Conservation (phyloP, 192 early-diverging fungal species). For the Coemansia biformis region DNA sequence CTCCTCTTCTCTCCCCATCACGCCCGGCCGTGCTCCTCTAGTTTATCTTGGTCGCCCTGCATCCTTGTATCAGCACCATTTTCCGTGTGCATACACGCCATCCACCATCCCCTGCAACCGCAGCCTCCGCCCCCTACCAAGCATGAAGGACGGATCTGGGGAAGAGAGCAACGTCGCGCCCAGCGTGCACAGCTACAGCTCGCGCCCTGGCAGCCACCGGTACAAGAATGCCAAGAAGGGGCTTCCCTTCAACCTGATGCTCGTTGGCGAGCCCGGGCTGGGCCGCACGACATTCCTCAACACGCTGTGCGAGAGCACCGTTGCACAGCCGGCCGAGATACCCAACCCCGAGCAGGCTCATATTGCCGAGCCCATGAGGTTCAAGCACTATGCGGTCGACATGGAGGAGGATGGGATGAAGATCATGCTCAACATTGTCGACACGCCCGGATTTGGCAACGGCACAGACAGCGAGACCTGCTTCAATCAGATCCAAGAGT, state of each 20-base stretch:
- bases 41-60: too few relatives aligned
- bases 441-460: constrained; percentile 98
- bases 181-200: constrained; percentile 48
- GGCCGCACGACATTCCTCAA: constrained; percentile 99
- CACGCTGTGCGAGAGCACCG: constrained; percentile 84
- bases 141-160: constrained; percentile 40
- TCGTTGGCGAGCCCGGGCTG: constrained; percentile 87
- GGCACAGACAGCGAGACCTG: constrained; percentile 91
- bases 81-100: too few relatives aligned
- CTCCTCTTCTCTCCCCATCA: too few relatives aligned
- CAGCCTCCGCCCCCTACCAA: too few relatives aligned
- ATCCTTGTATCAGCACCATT: too few relatives aligned
- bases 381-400: constrained; percentile 86
- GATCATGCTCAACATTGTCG: constrained; percentile 93
- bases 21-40: too few relatives aligned
- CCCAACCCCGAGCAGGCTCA: constrained; percentile 71
- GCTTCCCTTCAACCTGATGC: constrained; percentile 95
- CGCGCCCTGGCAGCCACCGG: constrained; percentile 56
- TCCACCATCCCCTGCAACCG: too few relatives aligned
- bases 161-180: constrained; percentile 54
- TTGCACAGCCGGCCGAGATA: constrained; percentile 62
- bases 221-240: constrained; percentile 96
- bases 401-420: constrained; percentile 98
- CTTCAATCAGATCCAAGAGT: constrained; percentile 87
- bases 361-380: constrained; percentile 81